Base-by-base conservation (phyloP, 805 yeast genomes). In the Myxozyma mucilagina region DNA sequence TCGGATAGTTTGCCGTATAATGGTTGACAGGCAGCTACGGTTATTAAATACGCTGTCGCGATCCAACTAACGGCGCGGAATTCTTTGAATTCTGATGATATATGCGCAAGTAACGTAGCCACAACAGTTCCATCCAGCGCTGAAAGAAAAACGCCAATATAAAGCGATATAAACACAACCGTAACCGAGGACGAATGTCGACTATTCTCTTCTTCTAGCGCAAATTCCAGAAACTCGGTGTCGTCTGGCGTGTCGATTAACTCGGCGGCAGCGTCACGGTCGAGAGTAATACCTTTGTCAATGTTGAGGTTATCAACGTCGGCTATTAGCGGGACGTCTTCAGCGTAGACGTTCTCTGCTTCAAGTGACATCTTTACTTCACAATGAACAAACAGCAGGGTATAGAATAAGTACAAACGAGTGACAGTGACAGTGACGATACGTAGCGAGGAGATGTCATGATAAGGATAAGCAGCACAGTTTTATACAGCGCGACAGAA, bases 1-100 rank as follows among this genome's bases (percentile, higher is more conserved):
- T 88, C 94, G 47, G 88, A 81, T 36, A 87, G 76, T 62, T 87
- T 82, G 8, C 94, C 94, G 62, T 85, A 87, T 35, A 89, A 72
- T 0, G 92, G 94, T 73, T 88, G 94, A 73, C 87, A 87, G 1
- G 90, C 89, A 4, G 89, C 82, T 62, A 82, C 84, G 1, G 93
- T 85, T 36, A 89, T 75, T 20, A 89, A 76, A 59, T 87, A 86
- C 1, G 89, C 82, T 0, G 92, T 84, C 1, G 91, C 92, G 6
- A 88, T 86, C 92, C 92, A 88, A 1, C 85, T 74, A 7, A 84
- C 75, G 14, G 79, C 68, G 29, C 79, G 78, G 48, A 84, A 76
- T 56, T 82, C 83, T 49, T 82, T 72, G 70, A 86, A 78, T 34
- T 84, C 84, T 7, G 85, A 79, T n/a, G 88, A 87, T 47, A 86